Evolutionary conservation across 805 yeast genomes (phyloP), one percentile per base, ranked within the genome.

Genomic region (Pichia occidentalis): DNA sequence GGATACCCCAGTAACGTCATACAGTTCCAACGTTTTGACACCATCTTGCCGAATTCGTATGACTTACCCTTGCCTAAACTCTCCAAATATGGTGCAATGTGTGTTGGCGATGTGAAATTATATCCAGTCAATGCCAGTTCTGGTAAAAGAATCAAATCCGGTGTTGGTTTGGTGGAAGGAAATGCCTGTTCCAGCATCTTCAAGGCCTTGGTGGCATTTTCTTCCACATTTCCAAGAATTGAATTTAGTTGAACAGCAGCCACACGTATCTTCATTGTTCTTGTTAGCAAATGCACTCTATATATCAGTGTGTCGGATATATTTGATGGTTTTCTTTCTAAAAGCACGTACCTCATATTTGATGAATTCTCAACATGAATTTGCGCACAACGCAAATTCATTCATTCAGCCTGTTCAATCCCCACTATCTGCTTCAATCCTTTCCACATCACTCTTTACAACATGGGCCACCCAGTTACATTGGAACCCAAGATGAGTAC

Each of bases 71-170:
- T 49, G 0, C 64, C 61, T 0, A 45, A 27, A 0, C 59, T 45
- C 44, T 83, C 88, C 20, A 81, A 54, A 48, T 57, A 79, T 2
- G 90, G 88, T 34, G 50, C 56, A 16, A 80, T 77, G 26, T 68
- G 73, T 1, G 50, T 54, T 29, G 54, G 57, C 19, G 62, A 56
- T 21, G 57, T 53, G 59, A 80, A 88, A 51, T 80, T 81, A 56
- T 87, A 87, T 1, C 96, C 95, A 0, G 95, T 82, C 10, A 88
- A 60, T 0, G 94, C 86, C 34, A 87, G 60, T 51, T 87, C 97
- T 0, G 97, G 95, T 6, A 88, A 67, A 1, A 87, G 71, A 7
- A 87, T 56, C n/a, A 87, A 47, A 53, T 86, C 94, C 1, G 77
- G 73, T 6, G 56, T 54, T 26, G 28, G 23, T 18, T 30, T 23